A percentile compares a stretch with the other conserved stretches of the same genome.
These are phyloP conservation scores for Clonostachys rhizophaga DNA, from an alignment of 2,329 filamentous ascomycete genomes.

Conservation along the genomic window DNA sequence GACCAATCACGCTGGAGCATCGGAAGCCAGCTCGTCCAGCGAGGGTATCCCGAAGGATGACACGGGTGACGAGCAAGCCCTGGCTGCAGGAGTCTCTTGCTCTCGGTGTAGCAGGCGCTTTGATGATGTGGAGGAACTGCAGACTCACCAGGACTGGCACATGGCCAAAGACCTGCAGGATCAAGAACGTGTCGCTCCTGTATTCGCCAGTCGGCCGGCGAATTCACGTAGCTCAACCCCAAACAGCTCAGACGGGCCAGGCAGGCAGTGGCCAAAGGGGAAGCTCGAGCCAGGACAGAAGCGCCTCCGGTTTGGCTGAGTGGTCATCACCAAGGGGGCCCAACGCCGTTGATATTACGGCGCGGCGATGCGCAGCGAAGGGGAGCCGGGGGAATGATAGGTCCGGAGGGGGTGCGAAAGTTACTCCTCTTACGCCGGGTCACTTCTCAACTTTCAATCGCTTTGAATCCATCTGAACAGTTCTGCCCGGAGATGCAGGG, in stretches of 20 bases:
- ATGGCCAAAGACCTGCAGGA: constrained; percentile 82
- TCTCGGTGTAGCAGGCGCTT: constrained; percentile 61
- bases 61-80: not conserved
- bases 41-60: not conserved
- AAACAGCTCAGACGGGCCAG: constrained; percentile 32
- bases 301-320: constrained; percentile 55
- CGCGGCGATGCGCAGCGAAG: not conserved
- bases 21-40: not conserved
- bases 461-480: too few species aligned
- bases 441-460: too few species aligned
- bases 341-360: not conserved
- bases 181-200: constrained; percentile 45
- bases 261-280: constrained; percentile 10
- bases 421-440: too few species aligned
- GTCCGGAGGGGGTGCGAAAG: too few species aligned
- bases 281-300: constrained; percentile 54
- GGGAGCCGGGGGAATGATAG: too few species aligned
- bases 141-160: constrained; percentile 91
- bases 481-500: too few species aligned
- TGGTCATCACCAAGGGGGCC: not conserved
- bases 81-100: constrained; percentile 34
- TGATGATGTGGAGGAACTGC: constrained; percentile 48
- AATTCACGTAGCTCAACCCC: constrained; percentile 19
- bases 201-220: constrained; percentile 32
- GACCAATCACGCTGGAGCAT: too few species aligned